Evolutionary conservation across 306 rosid genomes (phyloP).

Genomic region (Hippophae tibetana): DNA sequence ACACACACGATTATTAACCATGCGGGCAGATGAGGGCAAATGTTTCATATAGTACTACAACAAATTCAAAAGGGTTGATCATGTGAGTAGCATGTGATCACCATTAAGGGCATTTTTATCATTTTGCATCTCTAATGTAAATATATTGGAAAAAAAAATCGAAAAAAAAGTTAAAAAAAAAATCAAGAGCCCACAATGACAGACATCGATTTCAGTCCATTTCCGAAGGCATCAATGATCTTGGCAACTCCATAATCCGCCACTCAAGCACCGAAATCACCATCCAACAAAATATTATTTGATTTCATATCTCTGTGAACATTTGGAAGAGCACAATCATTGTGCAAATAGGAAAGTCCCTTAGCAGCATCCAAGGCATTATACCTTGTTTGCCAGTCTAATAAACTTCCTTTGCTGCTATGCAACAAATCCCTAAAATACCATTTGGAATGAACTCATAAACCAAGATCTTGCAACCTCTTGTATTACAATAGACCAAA

Average conservation of each 20-base stretch:
- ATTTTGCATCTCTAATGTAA: too few species aligned
- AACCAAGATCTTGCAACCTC: constrained; percentile 76
- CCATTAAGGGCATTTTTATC: too few species aligned
- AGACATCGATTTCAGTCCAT: constrained; percentile 71
- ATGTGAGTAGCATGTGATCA: too few species aligned
- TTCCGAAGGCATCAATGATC: constrained; percentile 48
- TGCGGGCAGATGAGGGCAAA: too few species aligned
- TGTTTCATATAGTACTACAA: too few species aligned
- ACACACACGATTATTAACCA: not conserved
- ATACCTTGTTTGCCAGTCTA: constrained; percentile 86
- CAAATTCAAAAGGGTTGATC: too few species aligned
- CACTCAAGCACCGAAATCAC: constrained; percentile 67
- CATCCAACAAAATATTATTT: constrained; percentile 79
- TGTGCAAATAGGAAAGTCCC: constrained; percentile 93
- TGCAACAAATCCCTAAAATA: constrained; percentile 88
- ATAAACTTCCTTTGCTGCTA: constrained; percentile 64
- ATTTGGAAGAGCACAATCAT: constrained; percentile 84
- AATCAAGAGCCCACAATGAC: constrained; percentile 73
- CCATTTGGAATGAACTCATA: constrained; percentile 97
- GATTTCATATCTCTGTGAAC: constrained; percentile 93
- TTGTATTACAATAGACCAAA: constrained; percentile 82
- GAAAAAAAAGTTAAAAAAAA: too few species aligned
- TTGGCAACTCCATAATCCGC: constrained; percentile 91
- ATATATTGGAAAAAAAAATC: too few species aligned
- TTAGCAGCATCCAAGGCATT: constrained; percentile 84